Base-by-base conservation (phyloP, 1,284 basidiomycete species). In the Clitocybe nebularis region DNA sequence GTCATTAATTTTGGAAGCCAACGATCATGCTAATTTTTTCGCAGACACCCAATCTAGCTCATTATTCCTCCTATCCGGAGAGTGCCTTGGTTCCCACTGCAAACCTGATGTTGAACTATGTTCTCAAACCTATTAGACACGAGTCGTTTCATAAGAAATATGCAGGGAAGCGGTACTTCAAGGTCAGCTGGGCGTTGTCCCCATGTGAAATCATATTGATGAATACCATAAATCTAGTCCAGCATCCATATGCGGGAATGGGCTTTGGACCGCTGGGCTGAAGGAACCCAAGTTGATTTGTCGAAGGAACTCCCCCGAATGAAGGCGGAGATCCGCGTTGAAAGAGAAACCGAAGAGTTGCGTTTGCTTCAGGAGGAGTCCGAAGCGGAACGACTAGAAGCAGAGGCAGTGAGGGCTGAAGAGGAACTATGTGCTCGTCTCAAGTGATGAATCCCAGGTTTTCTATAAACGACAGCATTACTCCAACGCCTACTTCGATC, bases 51-150 rank as follows among this genome's bases (percentile, higher is more conserved):
- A 68, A 93, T 64, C 62, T 93, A 46, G 83, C 86, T 1, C 90
- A 94, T 63, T 96, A 93, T 64, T 92, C 90, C 1, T 81, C 82
- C 10, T 96, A 93, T 64, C 71, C 85, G 3, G 89, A 94, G 63
- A 78, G 79, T 34, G 84, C 89, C 45, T 63, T 96, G 39, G 67
- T 93, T 20, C 85, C 88, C 0, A 86, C 83, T 0, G 93, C 89
- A 2, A 91, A 91, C 66, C 61, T 91, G 53, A 93, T 96, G 85
- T 61, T 96, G 48, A 89, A 93, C 66, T 93, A 89, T 61, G 69
- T 93, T 50, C 69, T 92, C 45, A 79, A 84, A 56, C 75, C 79
- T 4, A 58, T 77, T 39, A 71, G 71, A 36, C 78, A 86, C 44
- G 77, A 87, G 30, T 81, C 79, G n/a, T 87, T 93, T 58, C 78